These are phyloP conservation scores for Fonsecaea pedrosoi DNA, from an alignment of 2,329 filamentous ascomycete genomes.

Conservation along the genomic window DNA sequence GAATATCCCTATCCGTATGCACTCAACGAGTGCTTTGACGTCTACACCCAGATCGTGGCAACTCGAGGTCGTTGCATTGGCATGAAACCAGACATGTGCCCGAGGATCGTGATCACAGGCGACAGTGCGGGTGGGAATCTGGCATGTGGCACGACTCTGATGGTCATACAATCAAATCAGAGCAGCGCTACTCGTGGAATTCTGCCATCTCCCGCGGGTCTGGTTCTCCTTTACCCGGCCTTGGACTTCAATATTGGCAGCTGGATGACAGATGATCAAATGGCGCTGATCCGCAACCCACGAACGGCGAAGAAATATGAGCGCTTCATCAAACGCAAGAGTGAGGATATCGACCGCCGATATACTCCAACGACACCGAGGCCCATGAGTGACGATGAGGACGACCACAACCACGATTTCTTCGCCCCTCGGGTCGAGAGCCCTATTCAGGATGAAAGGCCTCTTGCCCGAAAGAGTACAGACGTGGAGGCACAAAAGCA, in stretches of 20 bases:
- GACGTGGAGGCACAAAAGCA: conserved; percentile 48
- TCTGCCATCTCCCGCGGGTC: conserved; percentile 76
- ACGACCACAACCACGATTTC: conserved; percentile 45
- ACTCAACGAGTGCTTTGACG: conserved; percentile 85
- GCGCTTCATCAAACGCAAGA: conserved; percentile 80
- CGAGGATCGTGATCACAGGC: conserved; percentile 74
- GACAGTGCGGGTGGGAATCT: conserved; percentile 86
- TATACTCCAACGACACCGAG: conserved; percentile 85
- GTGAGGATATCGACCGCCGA: conserved; percentile 64
- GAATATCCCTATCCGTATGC: conserved; percentile 86
- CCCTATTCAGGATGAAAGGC: conserved; percentile 34
- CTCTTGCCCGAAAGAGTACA: conserved; percentile 39
- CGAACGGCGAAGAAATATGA: conserved; percentile 68
- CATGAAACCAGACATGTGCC: conserved; percentile 68
- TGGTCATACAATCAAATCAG: conserved; percentile 78
- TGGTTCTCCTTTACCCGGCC: conserved; percentile 86
- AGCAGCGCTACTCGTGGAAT: conserved; percentile 56
- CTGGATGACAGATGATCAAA: conserved; percentile 99
- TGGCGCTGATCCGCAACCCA: conserved; percentile 83
- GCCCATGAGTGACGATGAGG: conserved; percentile 74
- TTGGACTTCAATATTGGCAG: conserved; percentile 97
- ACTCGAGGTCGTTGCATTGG: conserved; percentile 78
- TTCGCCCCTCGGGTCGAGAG: conserved; percentile 42
- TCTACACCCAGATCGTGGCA: conserved; percentile 75
- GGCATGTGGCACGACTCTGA: conserved; percentile 79